Percentiles rank a stretch among this genome's conserved stretches.
phyloP scores from a whole-genome alignment of 805 yeast species.

The Saccharomycopsis sp. region DNA sequence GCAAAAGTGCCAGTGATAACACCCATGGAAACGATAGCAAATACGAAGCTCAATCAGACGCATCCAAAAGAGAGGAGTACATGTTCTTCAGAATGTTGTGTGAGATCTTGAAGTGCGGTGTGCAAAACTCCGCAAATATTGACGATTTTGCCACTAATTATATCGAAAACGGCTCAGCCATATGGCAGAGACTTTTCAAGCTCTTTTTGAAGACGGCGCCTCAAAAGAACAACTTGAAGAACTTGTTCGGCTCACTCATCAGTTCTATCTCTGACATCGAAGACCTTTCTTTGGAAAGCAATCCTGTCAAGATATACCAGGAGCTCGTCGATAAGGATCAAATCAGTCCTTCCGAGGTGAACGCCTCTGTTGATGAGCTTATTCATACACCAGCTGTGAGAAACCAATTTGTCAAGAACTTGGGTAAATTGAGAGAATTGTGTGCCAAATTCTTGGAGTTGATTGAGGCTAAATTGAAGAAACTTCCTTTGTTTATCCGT shows the following conservation, averaged over 20 bases:
- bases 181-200: slow-evolving; percentile 40
- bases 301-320: slow-evolving; percentile 59
- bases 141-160: slow-evolving; percentile 24
- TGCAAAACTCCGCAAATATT: slow-evolving; percentile 26
- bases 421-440: slow-evolving; percentile 42
- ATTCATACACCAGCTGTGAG: slow-evolving; percentile 44
- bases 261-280: slow-evolving; percentile 30
- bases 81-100: slow-evolving; percentile 55
- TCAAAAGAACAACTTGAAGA: slow-evolving; percentile 29
- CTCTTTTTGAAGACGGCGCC: slow-evolving; percentile 32
- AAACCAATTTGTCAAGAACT: slow-evolving; percentile 40
- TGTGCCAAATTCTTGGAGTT: slow-evolving; percentile 36
- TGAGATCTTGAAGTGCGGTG: slow-evolving; percentile 37
- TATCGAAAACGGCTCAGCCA: slow-evolving; percentile 24
- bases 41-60: slow-evolving; percentile 19
- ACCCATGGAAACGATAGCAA: neutral
- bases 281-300: slow-evolving; percentile 63
- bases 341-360: slow-evolving; percentile 1
- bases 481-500: slow-evolving; percentile 29
- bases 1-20: neutral
- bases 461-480: slow-evolving; percentile 23
- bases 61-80: slow-evolving; percentile 55
- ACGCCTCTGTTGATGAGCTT: slow-evolving; percentile 27
- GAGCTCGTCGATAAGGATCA: slow-evolving; percentile 24
- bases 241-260: slow-evolving; percentile 34